A percentile compares a stretch with the other conserved stretches of the same genome.
Evolutionary conservation across 2,329 filamentous ascomycete genomes (phyloP).

Genomic region (Aspergillus thermomutatus): DNA sequence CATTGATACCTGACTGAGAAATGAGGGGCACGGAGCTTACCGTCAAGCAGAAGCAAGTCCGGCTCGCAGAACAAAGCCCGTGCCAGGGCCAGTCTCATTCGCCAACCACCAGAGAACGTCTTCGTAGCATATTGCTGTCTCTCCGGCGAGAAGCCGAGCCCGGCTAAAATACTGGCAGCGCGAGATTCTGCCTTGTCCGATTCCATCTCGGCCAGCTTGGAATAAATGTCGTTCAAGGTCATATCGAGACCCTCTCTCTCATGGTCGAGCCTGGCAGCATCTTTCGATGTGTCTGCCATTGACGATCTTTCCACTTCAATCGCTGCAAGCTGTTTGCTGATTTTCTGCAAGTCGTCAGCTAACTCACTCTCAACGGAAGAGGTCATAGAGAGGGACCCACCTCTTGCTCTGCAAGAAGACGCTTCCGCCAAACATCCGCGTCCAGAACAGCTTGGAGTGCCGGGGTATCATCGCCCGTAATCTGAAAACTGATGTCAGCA

Average conservation of each 20-base stretch:
- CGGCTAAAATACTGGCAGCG: slow-evolving; percentile 92
- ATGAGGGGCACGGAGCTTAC: slow-evolving; percentile 25
- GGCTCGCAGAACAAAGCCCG: slow-evolving; percentile 97
- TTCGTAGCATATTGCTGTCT: slow-evolving; percentile 89
- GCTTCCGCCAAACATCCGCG: slow-evolving; percentile 97
- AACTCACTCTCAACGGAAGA: not conserved
- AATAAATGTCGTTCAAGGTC: slow-evolving; percentile 85
- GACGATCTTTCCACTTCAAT: slow-evolving; percentile 74
- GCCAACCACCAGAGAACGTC: slow-evolving; percentile 99
- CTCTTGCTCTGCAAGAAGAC: slow-evolving; percentile 82
- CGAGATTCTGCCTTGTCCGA: slow-evolving; percentile 96
- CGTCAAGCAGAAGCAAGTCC: slow-evolving; percentile 87
- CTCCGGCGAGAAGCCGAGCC: slow-evolving; percentile 93
- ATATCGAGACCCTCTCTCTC: slow-evolving; percentile 88
- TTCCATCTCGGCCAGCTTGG: slow-evolving; percentile 95
- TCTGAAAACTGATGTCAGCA: slow-evolving; percentile 49
- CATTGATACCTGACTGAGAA: not conserved
- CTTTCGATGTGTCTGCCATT: slow-evolving; percentile 86
- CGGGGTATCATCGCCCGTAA: slow-evolving; percentile 90
- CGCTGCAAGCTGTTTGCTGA: slow-evolving; percentile 68
- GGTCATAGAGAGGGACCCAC: slow-evolving; percentile 46
- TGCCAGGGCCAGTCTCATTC: slow-evolving; percentile 93
- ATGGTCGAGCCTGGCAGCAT: slow-evolving; percentile 78
- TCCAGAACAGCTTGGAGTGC: slow-evolving; percentile 93
- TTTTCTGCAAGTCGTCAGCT: slow-evolving; percentile 53